Base-by-base conservation (phyloP, 345 rosid genomes). In the Gossypioides kirkii region DNA sequence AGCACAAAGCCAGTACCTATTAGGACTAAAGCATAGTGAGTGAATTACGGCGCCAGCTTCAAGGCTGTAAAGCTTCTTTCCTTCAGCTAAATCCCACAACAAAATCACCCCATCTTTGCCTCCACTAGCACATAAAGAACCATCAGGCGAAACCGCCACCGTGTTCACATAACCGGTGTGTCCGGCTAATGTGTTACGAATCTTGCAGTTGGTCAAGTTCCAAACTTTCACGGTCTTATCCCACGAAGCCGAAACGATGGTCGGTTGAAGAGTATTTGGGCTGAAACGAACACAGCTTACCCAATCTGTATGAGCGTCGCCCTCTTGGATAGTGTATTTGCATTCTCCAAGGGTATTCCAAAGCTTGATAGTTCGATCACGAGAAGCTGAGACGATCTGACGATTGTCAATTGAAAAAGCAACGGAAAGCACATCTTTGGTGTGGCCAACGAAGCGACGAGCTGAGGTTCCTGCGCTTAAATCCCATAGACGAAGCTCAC, bases 401-500 rank as follows among this genome's bases (percentile, higher is more conserved):
- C 98, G 92, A 74, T 94, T 94, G 76, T 94, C 98, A 2, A 91
- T 84, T 0, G 98, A 94, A 86, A 94, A 94, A 1, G 98, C 98
- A 8, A 94, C 98, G 10, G 98, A 94, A 26, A 94, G 84, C 1
- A 94, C 98, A 23, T 94, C 96, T 77, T 94, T 94, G 41, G 97
- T 85, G 89, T 94, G 98, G 26, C 98, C 98, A 2, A 90, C 97
- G 73, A 94, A 94, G 7, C 98, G 76, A 62, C 97, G 91, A 20
- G 97, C 86, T 18, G 96, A 87, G 12, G 77, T 72, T 3, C 97
- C 98, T 41, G 89, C 16, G 8, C 84, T 79, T 45, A 94, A 91
- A 74, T 94, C 98, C 98, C 98, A 94, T 59, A 94, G 96, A 16
- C 98, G 97, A 25, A 93, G 97, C 88, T 93, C 98, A 28, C 96